phyloP scores from a whole-genome alignment of 306 rosid genomes.

The Rosa persica region DNA sequence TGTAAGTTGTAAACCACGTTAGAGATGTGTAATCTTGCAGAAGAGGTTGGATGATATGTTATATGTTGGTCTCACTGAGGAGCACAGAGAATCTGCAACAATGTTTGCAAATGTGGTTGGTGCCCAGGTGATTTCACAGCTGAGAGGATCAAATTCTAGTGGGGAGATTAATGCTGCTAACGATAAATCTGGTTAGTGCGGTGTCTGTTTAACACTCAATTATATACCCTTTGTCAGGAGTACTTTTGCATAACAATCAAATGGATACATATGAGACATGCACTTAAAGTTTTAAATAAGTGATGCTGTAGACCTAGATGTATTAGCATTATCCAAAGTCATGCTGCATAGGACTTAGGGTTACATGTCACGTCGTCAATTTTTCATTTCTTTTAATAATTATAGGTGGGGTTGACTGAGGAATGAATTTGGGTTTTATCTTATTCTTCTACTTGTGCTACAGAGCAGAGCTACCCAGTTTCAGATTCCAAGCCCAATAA shows the following conservation, averaged over 20 bases:
- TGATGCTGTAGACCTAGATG: not conserved
- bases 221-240: conserved; percentile 10
- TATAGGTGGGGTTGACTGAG: not conserved
- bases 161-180: conserved; percentile 31
- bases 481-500: conserved; percentile 53
- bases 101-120: conserved; percentile 95
- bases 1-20: conserved; percentile 25
- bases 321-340: conserved; percentile 1
- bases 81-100: conserved; percentile 94
- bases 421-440: conserved; percentile 29
- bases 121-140: conserved; percentile 94
- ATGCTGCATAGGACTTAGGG: conserved; percentile 1
- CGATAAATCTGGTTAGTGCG: conserved; percentile 56
- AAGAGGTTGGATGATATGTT: conserved; percentile 84
- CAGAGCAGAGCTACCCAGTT: conserved; percentile 52
- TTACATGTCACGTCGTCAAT: not conserved
- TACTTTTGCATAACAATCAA: conserved; percentile 19
- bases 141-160: conserved; percentile 52
- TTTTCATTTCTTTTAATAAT: conserved; percentile 22
- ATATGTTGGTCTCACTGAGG: conserved; percentile 98
- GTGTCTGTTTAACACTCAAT: conserved; percentile 17
- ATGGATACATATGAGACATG: conserved; percentile 1
- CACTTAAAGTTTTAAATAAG: conserved; percentile 5
- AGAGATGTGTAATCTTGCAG: conserved; percentile 57
- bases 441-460: conserved; percentile 32